A percentile compares a stretch with the other conserved stretches of the same genome.
These are phyloP conservation scores for Rosa chinensis DNA, from an alignment of 306 rosid genomes.

Conservation along the genomic window DNA sequence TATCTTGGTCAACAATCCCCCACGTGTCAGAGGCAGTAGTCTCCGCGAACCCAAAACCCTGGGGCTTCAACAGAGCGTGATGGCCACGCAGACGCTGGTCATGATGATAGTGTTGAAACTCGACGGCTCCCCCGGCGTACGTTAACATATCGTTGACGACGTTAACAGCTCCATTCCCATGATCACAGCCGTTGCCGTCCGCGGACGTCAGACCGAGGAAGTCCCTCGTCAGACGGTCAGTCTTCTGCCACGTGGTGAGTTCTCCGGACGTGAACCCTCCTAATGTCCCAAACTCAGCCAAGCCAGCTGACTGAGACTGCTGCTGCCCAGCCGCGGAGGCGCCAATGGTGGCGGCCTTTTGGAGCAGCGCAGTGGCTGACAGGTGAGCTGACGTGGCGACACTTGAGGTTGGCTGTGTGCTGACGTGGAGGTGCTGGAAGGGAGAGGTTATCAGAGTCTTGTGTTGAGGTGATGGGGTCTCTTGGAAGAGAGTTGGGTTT, in stretches of 20 bases:
- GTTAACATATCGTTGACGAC: constrained; percentile 59
- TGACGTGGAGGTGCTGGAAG: constrained; percentile 42
- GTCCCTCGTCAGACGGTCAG: constrained; percentile 70
- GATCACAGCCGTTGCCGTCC: constrained; percentile 20
- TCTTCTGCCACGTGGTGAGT: constrained; percentile 49
- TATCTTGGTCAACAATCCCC: constrained; percentile 41
- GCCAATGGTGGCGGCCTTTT: constrained; percentile 78
- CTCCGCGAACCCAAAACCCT: constrained; percentile 63
- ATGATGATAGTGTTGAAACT: constrained; percentile 26
- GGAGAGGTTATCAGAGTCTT: constrained; percentile 42
- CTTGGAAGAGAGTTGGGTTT: constrained; percentile 31
- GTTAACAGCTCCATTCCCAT: constrained; percentile 23
- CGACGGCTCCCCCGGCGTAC: constrained; percentile 49
- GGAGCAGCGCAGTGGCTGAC: constrained; percentile 92
- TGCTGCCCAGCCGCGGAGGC: constrained; percentile 32
- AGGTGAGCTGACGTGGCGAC: constrained; percentile 61
- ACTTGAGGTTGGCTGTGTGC: constrained; percentile 28
- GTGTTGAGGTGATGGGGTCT: constrained; percentile 12
- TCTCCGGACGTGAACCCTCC: constrained; percentile 32
- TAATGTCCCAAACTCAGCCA: constrained; percentile 46
- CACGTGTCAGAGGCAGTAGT: constrained; percentile 56
- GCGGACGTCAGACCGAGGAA: constrained; percentile 70
- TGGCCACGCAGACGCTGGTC: constrained; percentile 27
- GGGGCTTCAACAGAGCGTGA: constrained; percentile 42
- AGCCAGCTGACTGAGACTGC: constrained; percentile 34